Evolutionary conservation across 306 rosid genomes (phyloP).

Genomic region (Cucurbita pepo): DNA sequence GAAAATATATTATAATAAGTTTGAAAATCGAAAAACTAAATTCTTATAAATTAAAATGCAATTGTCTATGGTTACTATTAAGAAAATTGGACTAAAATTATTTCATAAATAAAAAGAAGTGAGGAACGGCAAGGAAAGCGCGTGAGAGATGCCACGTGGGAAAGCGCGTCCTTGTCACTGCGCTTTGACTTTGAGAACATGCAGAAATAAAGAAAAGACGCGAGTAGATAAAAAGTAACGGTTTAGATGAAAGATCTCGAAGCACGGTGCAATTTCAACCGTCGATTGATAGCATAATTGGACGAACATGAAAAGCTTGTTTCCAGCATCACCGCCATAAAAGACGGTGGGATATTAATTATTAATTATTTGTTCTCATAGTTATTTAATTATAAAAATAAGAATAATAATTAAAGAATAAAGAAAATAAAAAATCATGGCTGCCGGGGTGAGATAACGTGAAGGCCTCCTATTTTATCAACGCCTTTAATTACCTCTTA

Average conservation of each 20-base stretch:
- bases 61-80: no score
- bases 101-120: no score
- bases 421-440: background rate
- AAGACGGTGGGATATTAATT: conserved; percentile 1
- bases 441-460: background rate
- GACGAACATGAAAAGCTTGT: background rate
- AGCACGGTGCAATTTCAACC: background rate
- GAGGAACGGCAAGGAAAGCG: background rate
- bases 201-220: background rate
- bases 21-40: no score
- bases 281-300: background rate
- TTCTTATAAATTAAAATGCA: no score
- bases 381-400: background rate
- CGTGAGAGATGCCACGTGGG: background rate
- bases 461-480: background rate
- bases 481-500: background rate
- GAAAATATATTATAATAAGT: no score
- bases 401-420: no score
- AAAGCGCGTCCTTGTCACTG: background rate
- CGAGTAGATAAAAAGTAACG: background rate
- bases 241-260: background rate
- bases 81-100: no score
- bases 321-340: conserved; percentile 5
- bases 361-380: background rate
- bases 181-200: background rate